Base-by-base conservation (phyloP, 2,329 filamentous ascomycete species). In the Cordyceps farinosa region DNA sequence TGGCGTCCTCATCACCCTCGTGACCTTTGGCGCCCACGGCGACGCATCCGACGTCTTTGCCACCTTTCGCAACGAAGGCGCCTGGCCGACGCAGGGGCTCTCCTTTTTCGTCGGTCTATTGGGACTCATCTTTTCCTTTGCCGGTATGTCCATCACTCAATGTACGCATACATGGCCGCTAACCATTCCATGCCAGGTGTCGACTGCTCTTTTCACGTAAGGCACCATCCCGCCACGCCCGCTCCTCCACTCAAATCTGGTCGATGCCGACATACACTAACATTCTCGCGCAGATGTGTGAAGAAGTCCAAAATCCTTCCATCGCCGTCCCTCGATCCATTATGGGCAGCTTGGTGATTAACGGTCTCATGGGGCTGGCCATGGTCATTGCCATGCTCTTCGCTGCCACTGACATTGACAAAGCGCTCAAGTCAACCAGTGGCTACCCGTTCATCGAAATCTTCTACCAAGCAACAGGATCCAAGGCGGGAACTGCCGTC, bases 401-500 rank as follows among this genome's bases (percentile, higher is more conserved):
- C 66, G 83, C 80, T 32, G 74, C 86, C 17, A 78, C 78, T 2
- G 77, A 86, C 62, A 71, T 83, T 11, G 74, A 79, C 11, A 70
- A 69, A 0, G 77, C 80, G 0, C 70, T 83, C 3, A 71, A 72
- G 0, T 78, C 77, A 0, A 75, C 76, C 0, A 83, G 82, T 0
- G 79, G 78, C 1, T 84, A 83, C 54, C 84, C 86, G 0, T 86
- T 86, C 66, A 86, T 88, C 68, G 77, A 85, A 56, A 79, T 87
- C 29, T 86, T 86, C 64, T 77, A 77, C 65, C 78, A 84, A 42
- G 79, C 79, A 1, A 82, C 82, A 2, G 72, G 77, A 1, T 81
- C 78, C 22, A 70, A 77, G 2, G 78, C 76, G 1, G 83, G 79
- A 0, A 79, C 82, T 0, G 78, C 79, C 1, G 77, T 80, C 27